Conservation (phyloP, 1,139 yeast genomes). For the Taphrina betulina region DNA sequence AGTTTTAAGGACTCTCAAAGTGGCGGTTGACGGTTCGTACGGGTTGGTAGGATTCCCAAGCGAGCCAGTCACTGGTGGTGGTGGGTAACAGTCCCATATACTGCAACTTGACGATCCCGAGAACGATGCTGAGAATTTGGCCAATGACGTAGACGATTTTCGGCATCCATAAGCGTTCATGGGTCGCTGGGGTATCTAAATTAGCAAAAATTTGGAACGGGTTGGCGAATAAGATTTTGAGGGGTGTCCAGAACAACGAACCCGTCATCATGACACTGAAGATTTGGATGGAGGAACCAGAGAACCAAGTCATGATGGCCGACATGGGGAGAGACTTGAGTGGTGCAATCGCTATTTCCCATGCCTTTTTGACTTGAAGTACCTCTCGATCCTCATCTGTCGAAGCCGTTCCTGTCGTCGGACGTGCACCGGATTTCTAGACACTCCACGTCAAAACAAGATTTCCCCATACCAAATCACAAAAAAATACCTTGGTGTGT, state of each 20-base stretch:
- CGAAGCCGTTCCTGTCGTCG: conserved; percentile 6
- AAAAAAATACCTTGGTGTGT: too few species aligned
- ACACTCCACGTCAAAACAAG: too few species aligned
- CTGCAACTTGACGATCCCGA: conserved; percentile 83
- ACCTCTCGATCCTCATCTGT: conserved; percentile 36
- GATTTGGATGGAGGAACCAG: conserved; percentile 85
- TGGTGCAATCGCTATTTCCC: conserved; percentile 84
- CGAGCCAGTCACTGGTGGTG: conserved; percentile 83
- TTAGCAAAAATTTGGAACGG: conserved; percentile 48
- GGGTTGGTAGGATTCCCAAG: conserved; percentile 58
- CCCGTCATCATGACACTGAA: conserved; percentile 89
- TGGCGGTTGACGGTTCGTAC: too few species aligned
- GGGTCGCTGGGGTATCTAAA: conserved; percentile 41
- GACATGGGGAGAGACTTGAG: conserved; percentile 88
- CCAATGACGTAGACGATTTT: conserved; percentile 56
- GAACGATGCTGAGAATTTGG: conserved; percentile 63
- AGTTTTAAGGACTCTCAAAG: too few species aligned
- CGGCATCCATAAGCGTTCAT: conserved; percentile 51
- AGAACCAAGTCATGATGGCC: conserved; percentile 84
- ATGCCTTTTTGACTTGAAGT: conserved; percentile 54
- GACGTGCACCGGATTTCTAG: too few species aligned
- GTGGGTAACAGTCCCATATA: conserved; percentile 90
- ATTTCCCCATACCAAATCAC: too few species aligned
- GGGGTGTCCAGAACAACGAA: conserved; percentile 73
- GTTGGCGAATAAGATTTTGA: conserved; percentile 66